Base-by-base conservation (phyloP, 2,329 filamentous ascomycete species). In the Cytospora schulzeri region DNA sequence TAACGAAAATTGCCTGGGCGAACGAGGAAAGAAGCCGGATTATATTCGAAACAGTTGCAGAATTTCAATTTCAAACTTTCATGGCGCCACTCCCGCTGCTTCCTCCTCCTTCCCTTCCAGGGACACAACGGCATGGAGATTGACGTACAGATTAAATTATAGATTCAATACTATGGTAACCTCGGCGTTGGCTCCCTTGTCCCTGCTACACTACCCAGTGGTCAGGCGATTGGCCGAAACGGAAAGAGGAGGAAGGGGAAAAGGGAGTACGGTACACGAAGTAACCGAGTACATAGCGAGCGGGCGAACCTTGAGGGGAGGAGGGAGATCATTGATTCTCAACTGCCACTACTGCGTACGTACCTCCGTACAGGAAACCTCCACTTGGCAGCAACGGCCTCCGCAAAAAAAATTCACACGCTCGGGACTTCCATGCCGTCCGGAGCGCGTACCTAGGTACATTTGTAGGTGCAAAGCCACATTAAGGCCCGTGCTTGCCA, bases 11-110 rank as follows among this genome's bases (percentile, higher is more conserved):
- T 62, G 59, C 19, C 29, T 35, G 35, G 35, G n/a, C 51, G 38
- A 15, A 56, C 48, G 50, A 56, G 60, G 48, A 29, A 62, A 26
- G 52, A 50, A 56, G 41, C 38, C 14, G 59, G 38, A 48, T 56
- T 56, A 53, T 62, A 62, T 62, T 41, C 55, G 60, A 62, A 62
- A 62, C 60, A 62, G 50, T 56, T 56, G 52, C 41, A 62, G 41
- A 56, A 45, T 56, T 50, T 52, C 59, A 35, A 55, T 61, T 61
- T 54, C 28, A 62, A 22, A 28, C 28, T 35, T 38, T 28, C 26
- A 50, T 17, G 60, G 52, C 52, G 45, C 45, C n/a, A 19, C n/a
- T 24, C 11, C 45, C n/a, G n/a, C n/a, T 24, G 29, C 29, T 9
- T 9, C 9, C 29, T 31, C 29, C 29, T 31, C 29, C 29, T 31